Evolutionary conservation across 176 grass and related monocot species (phyloP), one percentile per base, ranked within the genome.

Genomic region (Zoysia pacifica): DNA sequence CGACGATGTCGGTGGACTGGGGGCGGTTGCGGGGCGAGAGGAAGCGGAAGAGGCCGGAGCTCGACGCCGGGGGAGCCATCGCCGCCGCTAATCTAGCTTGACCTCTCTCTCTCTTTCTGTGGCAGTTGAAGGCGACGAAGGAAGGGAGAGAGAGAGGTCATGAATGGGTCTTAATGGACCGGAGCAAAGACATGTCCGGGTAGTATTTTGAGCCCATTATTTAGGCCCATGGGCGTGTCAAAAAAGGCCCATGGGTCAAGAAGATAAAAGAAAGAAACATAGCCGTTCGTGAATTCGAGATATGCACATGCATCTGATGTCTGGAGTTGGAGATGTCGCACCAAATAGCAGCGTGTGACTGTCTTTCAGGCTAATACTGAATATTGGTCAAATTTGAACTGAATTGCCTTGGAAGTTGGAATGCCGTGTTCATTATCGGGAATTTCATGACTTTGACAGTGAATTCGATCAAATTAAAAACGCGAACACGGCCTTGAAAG

Each of bases 11-110:
- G 0, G 82, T 72, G 61, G 77, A 15, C 50, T 94, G 94, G 36
- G 48, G 87, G 20, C 91, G 89, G 49, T 47, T 61, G 54, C 91
- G 86, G 1, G 89, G 82, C n/a, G 74, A 85, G 48, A 97, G 46
- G 82, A 86, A 88, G 38, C 92, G 92, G 91, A 93, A 91, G 78
- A 93, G 38, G 68, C 70, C 58, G 58, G 94, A 84, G 76, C 28
- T 74, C 44, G 88, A 80, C 75, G 76, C 87, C 78, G 83, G 83
- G 79, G 69, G 83, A 82, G 83, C 83, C 87, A 89, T 89, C 85
- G 75, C 88, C 79, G 80, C 75, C 74, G 88, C 62, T 69, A 46
- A 74, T 81, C 71, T 51, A 74, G 56, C 45, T 73, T 42, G 8
- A 15, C 15, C 56, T 19, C 16, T 2, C 39, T 7, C 78, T 56